Conservation (phyloP, 1,139 yeast genomes). For the Scheffersomyces cryptocercus region DNA sequence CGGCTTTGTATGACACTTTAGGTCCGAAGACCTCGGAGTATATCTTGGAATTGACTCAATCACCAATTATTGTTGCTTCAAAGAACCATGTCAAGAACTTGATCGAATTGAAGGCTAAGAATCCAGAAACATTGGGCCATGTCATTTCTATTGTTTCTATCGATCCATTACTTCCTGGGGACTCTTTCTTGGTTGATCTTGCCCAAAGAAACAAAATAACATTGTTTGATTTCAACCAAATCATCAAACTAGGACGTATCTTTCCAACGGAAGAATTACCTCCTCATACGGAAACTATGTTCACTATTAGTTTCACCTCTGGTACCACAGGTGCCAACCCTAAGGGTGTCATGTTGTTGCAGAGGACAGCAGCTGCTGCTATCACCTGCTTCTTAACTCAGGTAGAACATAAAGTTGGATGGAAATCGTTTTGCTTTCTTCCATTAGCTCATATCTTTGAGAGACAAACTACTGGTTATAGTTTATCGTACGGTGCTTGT, state of each 20-base stretch:
- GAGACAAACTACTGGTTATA: slow-evolving; percentile 18
- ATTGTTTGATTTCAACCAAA: slow-evolving; percentile 45
- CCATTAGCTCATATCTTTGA: slow-evolving; percentile 30
- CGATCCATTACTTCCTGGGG: slow-evolving; percentile 21
- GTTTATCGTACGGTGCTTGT: slow-evolving; percentile 15
- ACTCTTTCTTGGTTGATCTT: slow-evolving; percentile 11
- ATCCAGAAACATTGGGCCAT: slow-evolving; percentile 16
- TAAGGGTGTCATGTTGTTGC: slow-evolving; percentile 70
- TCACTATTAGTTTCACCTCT: slow-evolving; percentile 75
- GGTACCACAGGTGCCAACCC: slow-evolving; percentile 74
- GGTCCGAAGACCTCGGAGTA: slow-evolving; percentile 23
- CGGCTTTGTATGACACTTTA: slow-evolving; percentile 28
- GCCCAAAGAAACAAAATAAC: slow-evolving; percentile 11
- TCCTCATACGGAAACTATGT: slow-evolving; percentile 54
- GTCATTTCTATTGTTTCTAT: slow-evolving; percentile 21
- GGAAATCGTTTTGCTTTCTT: slow-evolving; percentile 18
- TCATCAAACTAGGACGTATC: slow-evolving; percentile 54
- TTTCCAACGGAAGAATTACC: slow-evolving; percentile 47
- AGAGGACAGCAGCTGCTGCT: slow-evolving; percentile 54
- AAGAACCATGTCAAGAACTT: slow-evolving; percentile 15
- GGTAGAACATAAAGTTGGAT: slow-evolving; percentile 8
- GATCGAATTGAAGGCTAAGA: slow-evolving; percentile 15
- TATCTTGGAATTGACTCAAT: slow-evolving; percentile 22
- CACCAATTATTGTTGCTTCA: slow-evolving; percentile 22
- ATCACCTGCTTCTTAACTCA: slow-evolving; percentile 28